Evolutionary conservation across 1,139 yeast species (phyloP).

Genomic region (Yarrowia galli): DNA sequence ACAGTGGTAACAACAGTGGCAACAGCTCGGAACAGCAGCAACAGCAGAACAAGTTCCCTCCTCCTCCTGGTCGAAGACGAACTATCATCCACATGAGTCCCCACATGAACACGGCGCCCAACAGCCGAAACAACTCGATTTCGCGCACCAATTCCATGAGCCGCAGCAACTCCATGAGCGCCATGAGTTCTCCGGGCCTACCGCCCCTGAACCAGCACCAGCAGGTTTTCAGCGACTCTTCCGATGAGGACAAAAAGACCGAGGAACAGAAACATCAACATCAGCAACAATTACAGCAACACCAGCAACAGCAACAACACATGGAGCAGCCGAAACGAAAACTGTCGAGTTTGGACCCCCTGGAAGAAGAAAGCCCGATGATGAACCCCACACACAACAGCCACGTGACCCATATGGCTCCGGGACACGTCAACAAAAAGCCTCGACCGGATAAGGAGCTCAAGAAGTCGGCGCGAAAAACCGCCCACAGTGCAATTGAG

Average conservation of each 20-base stretch:
- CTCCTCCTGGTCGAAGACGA: conserved; percentile 43
- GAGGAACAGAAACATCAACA: neutral
- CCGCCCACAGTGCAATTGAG: conserved; percentile 80
- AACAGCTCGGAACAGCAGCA: too few relatives aligned
- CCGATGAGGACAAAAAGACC: conserved; percentile 13
- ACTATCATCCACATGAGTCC: conserved; percentile 42
- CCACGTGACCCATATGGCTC: conserved; percentile 16
- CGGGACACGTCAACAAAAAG: conserved; percentile 9
- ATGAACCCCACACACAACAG: conserved; percentile 2
- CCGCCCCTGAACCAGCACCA: neutral
- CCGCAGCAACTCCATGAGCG: conserved; percentile 13
- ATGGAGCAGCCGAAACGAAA: conserved; percentile 1
- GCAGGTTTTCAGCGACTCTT: conserved; percentile 14
- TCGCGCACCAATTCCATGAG: conserved; percentile 12
- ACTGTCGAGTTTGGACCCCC: conserved; percentile 2
- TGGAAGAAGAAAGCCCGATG: conserved; percentile 30
- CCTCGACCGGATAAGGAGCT: conserved; percentile 41
- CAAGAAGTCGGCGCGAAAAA: conserved; percentile 56
- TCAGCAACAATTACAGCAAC: neutral
- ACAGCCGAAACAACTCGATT: conserved; percentile 14
- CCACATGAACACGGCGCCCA: conserved; percentile 17
- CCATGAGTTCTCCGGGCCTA: conserved; percentile 18
- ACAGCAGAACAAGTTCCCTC: conserved; percentile 40
- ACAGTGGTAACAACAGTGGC: too few relatives aligned
- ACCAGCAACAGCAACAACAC: neutral